Conservation (phyloP, 169 alveolate genomes). For the Eimeria brunetti region DNA sequence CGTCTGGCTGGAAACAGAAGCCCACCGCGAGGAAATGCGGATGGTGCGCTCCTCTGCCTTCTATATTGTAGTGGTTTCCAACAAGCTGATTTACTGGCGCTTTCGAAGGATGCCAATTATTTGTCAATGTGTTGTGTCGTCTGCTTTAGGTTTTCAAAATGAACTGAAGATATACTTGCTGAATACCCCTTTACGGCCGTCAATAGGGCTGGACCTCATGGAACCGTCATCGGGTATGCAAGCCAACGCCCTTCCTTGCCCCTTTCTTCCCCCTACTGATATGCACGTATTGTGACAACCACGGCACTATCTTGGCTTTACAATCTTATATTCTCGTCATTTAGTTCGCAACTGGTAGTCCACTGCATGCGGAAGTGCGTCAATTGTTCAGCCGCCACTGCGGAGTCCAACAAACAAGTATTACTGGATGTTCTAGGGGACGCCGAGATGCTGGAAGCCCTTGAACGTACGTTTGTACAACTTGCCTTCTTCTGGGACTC, state of each 20-base stretch:
- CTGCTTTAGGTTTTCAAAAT: constrained; percentile 21
- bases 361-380: neutral
- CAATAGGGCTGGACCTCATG: constrained; percentile 38
- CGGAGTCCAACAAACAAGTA: constrained; percentile 15
- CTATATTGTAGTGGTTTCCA: neutral
- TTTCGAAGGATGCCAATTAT: neutral
- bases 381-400: constrained; percentile 56
- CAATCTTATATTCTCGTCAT: neutral
- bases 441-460: constrained; percentile 10
- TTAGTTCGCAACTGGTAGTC: neutral
- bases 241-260: neutral
- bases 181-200: neutral
- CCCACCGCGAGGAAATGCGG: neutral
- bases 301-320: too few species aligned
- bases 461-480: constrained; percentile 2
- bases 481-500: neutral
- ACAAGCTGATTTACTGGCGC: neutral
- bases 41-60: neutral
- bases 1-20: neutral
- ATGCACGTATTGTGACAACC: neutral
- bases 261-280: neutral
- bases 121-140: neutral
- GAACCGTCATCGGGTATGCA: constrained; percentile 55
- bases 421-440: constrained; percentile 10
- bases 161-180: constrained; percentile 20